A percentile compares a stretch with the other conserved stretches of the same genome.
Evolutionary conservation across 208 protist genomes (phyloP).

Genomic region (Wallacemonas sp.): DNA sequence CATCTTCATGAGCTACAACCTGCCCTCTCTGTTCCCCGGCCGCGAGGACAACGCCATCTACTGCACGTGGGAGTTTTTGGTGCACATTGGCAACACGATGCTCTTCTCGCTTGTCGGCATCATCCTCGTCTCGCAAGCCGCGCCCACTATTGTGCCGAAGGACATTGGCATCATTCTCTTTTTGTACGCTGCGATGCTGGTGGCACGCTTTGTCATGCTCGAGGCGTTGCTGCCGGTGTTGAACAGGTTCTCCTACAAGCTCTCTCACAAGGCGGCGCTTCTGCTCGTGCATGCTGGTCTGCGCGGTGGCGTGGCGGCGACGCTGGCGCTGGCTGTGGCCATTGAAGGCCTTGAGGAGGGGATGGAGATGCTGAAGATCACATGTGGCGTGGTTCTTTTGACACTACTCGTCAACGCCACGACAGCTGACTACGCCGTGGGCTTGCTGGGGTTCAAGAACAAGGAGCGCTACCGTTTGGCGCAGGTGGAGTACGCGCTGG

Average conservation of each 20-base stretch:
- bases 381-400: slow-evolving; percentile 73
- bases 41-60: slow-evolving; percentile 73
- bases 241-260: slow-evolving; percentile 61
- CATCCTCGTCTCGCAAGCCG: slow-evolving; percentile 74
- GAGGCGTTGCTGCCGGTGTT: slow-evolving; percentile 65
- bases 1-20: slow-evolving; percentile 78
- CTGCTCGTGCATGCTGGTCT: slow-evolving; percentile 76
- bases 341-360: slow-evolving; percentile 54
- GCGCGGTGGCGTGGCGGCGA: slow-evolving; percentile 78
- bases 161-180: slow-evolving; percentile 62
- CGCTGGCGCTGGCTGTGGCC: slow-evolving; percentile 70
- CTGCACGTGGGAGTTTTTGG: slow-evolving; percentile 85
- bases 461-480: slow-evolving; percentile 60
- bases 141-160: slow-evolving; percentile 41
- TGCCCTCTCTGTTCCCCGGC: slow-evolving; percentile 74
- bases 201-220: slow-evolving; percentile 66
- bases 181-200: slow-evolving; percentile 67
- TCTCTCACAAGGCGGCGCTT: slow-evolving; percentile 48
- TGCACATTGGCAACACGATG: slow-evolving; percentile 84
- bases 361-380: slow-evolving; percentile 64
- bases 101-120: slow-evolving; percentile 89
- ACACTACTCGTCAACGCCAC: slow-evolving; percentile 76
- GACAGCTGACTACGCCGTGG: slow-evolving; percentile 52
- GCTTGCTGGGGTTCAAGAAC: slow-evolving; percentile 50
- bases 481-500: slow-evolving; percentile 66